Base-by-base conservation (phyloP, 2,329 filamentous ascomycete genomes). In the Cadophora luteo-olivacea region DNA sequence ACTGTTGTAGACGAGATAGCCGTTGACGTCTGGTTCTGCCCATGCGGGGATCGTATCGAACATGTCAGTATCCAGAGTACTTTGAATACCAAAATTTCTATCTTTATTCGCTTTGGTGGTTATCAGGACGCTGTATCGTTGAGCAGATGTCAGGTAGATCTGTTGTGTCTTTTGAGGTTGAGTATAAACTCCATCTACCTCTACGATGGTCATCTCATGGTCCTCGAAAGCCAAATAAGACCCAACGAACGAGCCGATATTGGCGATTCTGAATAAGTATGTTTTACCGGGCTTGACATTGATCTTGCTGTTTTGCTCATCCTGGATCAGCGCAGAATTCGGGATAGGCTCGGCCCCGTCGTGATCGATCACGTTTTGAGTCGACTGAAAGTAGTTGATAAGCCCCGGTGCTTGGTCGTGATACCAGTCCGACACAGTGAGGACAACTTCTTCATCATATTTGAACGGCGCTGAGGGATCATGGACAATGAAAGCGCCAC, bases 21-120 rank as follows among this genome's bases (percentile, higher is more conserved):
- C 86, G 0, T 86, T 89, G 24, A 85, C 84, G 72, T 90, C 89
- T 74, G 86, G 87, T 76, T 94, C 90, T 49, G 94, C 83, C 5
- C 84, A 84, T 0, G 82, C 79, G 0, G 92, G 92, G 19, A 94
- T 79, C 0, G 25, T 60, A 45, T 72, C 87, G 79, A 94, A 94
- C 67, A 92, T 80, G 72, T 84, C 80, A 6, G 58, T 84, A 69
- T 73, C 77, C n/a, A 89, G 79, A 5, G 62, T 51, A n/a, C n/a
- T 33, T 5, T 64, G 45, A 4, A 72, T 62, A 4, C 49, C 68
- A 48, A 61, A 72, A 60, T 72, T 72, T 38, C 76, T 75, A 9
- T 72, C 74, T 0, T 81, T 79, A 1, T 78, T 76, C 51, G 81
- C 78, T 61, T 81, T 82, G 38, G 80, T 81, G 0, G 81, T 84